phyloP scores from a whole-genome alignment of 805 yeast genomes.

The Monosporozyma yasuniensis region DNA sequence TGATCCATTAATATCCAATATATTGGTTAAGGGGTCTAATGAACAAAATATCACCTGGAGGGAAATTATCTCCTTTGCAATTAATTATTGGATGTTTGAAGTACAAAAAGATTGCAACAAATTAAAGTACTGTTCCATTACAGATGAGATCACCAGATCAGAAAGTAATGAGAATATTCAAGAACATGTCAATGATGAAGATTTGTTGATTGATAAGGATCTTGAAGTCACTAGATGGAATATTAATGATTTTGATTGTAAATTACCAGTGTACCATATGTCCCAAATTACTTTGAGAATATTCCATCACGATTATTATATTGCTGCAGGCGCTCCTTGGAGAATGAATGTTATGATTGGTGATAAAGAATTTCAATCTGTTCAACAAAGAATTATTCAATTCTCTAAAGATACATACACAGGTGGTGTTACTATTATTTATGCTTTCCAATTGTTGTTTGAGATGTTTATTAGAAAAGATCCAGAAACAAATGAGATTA shows the following conservation, averaged over 20 bases:
- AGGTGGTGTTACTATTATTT: constrained; percentile 48
- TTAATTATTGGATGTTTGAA: constrained; percentile 53
- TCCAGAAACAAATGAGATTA: constrained; percentile 12
- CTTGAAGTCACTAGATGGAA: constrained; percentile 21
- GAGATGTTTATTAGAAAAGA: constrained; percentile 51
- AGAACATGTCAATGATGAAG: background rate
- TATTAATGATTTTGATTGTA: constrained; percentile 31
- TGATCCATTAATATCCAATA: constrained; percentile 11
- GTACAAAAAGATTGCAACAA: constrained; percentile 13
- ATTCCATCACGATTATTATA: constrained; percentile 70
- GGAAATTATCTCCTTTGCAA: constrained; percentile 56
- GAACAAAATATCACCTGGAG: constrained; percentile 49
- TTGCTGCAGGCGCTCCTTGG: constrained; percentile 75
- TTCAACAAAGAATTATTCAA: constrained; percentile 36
- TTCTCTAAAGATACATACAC: constrained; percentile 30
- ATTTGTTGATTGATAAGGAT: background rate
- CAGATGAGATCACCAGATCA: background rate
- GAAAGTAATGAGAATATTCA: background rate
- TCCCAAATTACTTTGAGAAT: constrained; percentile 64
- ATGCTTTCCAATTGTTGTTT: constrained; percentile 51
- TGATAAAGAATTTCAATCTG: constrained; percentile 39
- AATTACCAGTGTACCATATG: constrained; percentile 60
- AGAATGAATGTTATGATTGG: constrained; percentile 63
- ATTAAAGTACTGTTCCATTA: constrained; percentile 3
- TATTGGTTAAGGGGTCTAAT: constrained; percentile 7